These are phyloP conservation scores for Fagopyrum homotropicum DNA, from an alignment of 148 eudicot genomes.

Conservation along the genomic window DNA sequence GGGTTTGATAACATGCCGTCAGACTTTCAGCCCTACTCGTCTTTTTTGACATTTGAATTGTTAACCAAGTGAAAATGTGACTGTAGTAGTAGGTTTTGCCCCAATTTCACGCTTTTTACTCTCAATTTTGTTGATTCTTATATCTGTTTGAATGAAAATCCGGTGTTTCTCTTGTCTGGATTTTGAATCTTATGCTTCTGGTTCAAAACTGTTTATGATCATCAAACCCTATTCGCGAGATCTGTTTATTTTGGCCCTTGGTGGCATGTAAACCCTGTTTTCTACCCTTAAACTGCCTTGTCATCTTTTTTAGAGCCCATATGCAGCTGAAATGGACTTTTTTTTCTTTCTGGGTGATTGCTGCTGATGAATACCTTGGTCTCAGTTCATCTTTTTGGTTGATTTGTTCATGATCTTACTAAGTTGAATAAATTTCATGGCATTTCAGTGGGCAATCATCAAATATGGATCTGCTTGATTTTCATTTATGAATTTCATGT, in stretches of 20 bases:
- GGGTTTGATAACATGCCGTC: background rate
- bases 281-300: too few relatives aligned
- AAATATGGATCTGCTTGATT: background rate
- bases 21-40: background rate
- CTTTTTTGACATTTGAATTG: background rate
- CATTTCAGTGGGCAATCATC: background rate
- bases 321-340: background rate
- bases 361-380: background rate
- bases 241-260: conserved; percentile 4
- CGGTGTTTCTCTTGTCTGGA: background rate
- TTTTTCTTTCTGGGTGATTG: background rate
- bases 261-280: background rate
- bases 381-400: background rate
- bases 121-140: background rate
- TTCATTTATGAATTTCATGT: background rate
- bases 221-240: conserved; percentile 12
- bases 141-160: background rate
- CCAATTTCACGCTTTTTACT: background rate
- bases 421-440: background rate
- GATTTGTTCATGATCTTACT: background rate
- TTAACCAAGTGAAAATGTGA: background rate
- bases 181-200: background rate
- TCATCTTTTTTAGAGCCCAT: too few relatives aligned
- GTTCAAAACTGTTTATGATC: background rate
- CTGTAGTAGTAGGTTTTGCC: background rate